Conservation (phyloP, 352 stramenopile genomes). For the Phytophthora rubi region DNA sequence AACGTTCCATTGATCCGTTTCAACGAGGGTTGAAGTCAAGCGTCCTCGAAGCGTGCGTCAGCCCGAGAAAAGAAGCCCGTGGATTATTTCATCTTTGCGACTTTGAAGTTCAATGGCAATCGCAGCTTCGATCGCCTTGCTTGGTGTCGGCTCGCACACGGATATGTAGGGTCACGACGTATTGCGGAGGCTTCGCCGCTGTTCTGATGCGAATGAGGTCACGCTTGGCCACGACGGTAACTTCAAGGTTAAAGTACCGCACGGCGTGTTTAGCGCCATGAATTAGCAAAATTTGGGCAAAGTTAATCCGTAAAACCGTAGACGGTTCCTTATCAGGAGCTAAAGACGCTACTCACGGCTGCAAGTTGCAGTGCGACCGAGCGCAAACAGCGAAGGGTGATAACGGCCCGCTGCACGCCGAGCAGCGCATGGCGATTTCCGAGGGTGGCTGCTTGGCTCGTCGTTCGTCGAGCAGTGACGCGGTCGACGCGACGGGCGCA, state of each 20-base stretch:
- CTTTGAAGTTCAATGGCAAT: conserved; percentile 31
- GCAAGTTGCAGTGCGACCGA: background rate
- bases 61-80: conserved; percentile 5
- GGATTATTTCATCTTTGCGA: conserved; percentile 12
- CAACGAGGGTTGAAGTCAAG: background rate
- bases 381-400: background rate
- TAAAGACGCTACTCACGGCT: background rate
- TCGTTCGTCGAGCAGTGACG: conserved; percentile 21
- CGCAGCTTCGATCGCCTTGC: background rate
- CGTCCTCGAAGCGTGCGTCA: background rate
- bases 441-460: conserved; percentile 6
- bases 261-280: conserved; percentile 15
- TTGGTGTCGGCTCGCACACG: background rate
- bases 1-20: background rate
- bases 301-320: conserved; percentile 22
- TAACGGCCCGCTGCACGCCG: background rate
- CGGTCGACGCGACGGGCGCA: conserved; percentile 26
- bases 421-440: background rate
- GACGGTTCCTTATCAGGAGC: conserved; percentile 1
- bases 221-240: background rate
- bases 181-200: background rate
- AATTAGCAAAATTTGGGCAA: conserved; percentile 32
- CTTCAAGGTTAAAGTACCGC: background rate
- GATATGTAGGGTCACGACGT: background rate
- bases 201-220: background rate